Conservation (phyloP, 73 alveolate species). For the Tetrahymena elliotti region DNA sequence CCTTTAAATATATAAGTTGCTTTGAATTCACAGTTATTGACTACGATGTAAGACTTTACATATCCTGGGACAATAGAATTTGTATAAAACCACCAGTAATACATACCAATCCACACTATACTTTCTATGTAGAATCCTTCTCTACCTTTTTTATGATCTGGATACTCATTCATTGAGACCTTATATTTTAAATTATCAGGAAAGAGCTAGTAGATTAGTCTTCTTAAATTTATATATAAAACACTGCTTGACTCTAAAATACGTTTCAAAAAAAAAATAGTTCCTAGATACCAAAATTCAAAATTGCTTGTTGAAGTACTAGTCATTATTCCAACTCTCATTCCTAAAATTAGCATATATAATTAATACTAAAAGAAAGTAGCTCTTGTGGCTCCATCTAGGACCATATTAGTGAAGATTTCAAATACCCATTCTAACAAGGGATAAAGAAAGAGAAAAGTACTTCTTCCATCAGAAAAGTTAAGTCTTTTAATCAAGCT, state of each 20-base stretch:
- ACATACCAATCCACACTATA: background rate
- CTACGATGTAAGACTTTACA: background rate
- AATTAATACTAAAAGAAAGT: background rate
- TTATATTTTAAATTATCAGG: background rate
- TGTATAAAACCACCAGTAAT: background rate
- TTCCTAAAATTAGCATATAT: background rate
- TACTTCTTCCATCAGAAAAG: background rate
- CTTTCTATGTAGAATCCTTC: background rate
- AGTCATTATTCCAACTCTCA: background rate
- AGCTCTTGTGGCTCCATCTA: background rate
- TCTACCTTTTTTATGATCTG: background rate
- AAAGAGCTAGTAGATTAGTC: background rate
- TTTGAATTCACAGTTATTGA: background rate
- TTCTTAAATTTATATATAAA: background rate
- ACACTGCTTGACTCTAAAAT: background rate
- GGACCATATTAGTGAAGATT: background rate
- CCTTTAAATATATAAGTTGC: background rate
- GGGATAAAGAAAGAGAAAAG: background rate
- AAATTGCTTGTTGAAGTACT: background rate
- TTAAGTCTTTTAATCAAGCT: background rate
- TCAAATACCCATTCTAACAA: background rate
- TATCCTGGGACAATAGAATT: background rate
- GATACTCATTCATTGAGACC: background rate
- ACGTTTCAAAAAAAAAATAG: background rate
- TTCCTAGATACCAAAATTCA: background rate